Base-by-base conservation (phyloP, 257 asterid genomes). In the Verbascum thapsus region DNA sequence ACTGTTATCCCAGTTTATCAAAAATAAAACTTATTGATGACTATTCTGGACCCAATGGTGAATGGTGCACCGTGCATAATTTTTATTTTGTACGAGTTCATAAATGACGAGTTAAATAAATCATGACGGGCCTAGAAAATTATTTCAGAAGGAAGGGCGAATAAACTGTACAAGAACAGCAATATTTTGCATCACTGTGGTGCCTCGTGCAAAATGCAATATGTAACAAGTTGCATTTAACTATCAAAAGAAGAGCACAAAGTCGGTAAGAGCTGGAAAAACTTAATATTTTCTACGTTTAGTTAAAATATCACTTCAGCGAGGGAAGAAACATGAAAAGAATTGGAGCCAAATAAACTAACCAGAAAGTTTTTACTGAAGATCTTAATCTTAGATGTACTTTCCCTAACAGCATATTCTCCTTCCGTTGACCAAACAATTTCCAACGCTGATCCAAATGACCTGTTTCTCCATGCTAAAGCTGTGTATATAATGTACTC, bases 371-470 rank as follows among this genome's bases (percentile, higher is more conserved):
- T 86, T 80, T 91, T 91, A 63, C 85, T 83, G 66, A 83, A 88
- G 61, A 88, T 80, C 84, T 86, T 94, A 63, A 94, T 84, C 83
- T 73, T 94, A 9, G 96, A 84, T 64, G 99, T 86, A 61, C 96
- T 94, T 86, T 94, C 99, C 76, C 96, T 81, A 74, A 90, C 90
- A 77, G 99, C 98, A 80, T 84, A 86, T 75, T 94, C 99, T 55
- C 99, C 98, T 64, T 94, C 99, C 17, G 89, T 65, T 39, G 99
- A 94, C 99, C 99, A 94, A 49, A 90, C 99, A 64, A 94, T 72
- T 58, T 94, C 99, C 87, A 94, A 76, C 23, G 98, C 98, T 0
- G 95, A 78, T 55, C 98, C 99, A 74, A 86, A 94, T 51, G 98
- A 94, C 77, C 90, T 81, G 79, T 91, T 91, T 78, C 98, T 86